Conservation (phyloP, 73 alveolate species). For the Paramecium octaurelia region DNA sequence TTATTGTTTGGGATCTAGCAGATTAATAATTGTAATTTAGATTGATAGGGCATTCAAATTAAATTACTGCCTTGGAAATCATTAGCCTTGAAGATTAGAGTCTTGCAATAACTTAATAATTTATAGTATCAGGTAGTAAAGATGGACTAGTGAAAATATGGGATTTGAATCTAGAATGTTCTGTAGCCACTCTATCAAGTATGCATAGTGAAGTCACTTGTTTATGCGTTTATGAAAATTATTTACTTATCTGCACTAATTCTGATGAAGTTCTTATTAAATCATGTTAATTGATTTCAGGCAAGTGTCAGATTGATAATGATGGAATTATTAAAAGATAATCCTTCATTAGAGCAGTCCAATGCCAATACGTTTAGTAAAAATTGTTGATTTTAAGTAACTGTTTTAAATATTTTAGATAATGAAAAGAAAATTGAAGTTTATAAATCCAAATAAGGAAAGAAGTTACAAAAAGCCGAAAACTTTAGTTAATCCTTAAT, state of each 20-base stretch:
- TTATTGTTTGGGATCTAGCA: slow-evolving; percentile 52
- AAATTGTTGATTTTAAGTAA: not conserved
- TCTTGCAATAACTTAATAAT: slow-evolving; percentile 16
- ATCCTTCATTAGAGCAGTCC: not conserved
- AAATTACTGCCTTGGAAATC: slow-evolving; percentile 31
- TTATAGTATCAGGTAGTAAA: slow-evolving; percentile 46
- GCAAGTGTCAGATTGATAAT: not conserved
- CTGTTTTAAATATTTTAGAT: not conserved
- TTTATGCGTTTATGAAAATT: not conserved
- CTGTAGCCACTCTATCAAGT: not conserved
- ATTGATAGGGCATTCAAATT: slow-evolving; percentile 50
- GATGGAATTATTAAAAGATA: not conserved
- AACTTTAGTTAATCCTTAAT: not conserved
- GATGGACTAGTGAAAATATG: slow-evolving; percentile 58
- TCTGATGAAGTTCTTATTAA: slow-evolving; percentile 26
- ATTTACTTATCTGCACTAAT: not conserved
- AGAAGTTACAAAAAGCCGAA: not conserved
- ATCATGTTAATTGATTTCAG: not conserved
- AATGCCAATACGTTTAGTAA: not conserved
- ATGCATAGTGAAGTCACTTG: slow-evolving; percentile 38
- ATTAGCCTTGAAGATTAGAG: slow-evolving; percentile 31
- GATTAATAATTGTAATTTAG: slow-evolving; percentile 25
- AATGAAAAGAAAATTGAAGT: slow-evolving; percentile 46
- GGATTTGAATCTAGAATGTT: not conserved
- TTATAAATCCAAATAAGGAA: not conserved